Percentiles rank a stretch among this genome's conserved stretches.
Conservation (phyloP, 2,329 filamentous ascomycete species). For the Dothideomycetes sp. region DNA sequence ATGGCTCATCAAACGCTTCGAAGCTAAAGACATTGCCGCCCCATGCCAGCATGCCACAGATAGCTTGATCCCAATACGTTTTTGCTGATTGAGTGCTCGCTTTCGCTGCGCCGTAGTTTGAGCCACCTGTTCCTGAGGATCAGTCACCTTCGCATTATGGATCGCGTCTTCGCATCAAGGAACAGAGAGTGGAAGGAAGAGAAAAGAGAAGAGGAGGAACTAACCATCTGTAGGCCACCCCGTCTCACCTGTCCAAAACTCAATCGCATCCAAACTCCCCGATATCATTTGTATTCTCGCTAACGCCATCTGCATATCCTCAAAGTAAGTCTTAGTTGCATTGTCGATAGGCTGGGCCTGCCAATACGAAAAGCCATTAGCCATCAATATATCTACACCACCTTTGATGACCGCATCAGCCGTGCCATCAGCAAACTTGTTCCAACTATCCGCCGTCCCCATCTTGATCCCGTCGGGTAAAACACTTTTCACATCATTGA, state of each 20-base stretch:
- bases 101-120: constrained; percentile 51
- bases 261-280: constrained; percentile 45
- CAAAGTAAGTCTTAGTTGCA: constrained; percentile 54
- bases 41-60: constrained; percentile 57
- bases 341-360: constrained; percentile 52
- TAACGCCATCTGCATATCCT: constrained; percentile 57
- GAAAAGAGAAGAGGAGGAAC: neutral
- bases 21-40: constrained; percentile 64
- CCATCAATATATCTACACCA: constrained; percentile 54
- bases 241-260: constrained; percentile 62
- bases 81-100: constrained; percentile 51
- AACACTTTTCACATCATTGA: constrained; percentile 50
- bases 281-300: constrained; percentile 52
- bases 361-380: constrained; percentile 67
- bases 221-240: constrained; percentile 50
- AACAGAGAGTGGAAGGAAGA: neutral
- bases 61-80: constrained; percentile 51
- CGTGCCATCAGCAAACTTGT: constrained; percentile 60
- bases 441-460: constrained; percentile 65
- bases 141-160: neutral
- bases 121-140: constrained; percentile 35
- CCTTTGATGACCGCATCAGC: constrained; percentile 53
- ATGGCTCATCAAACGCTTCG: constrained; percentile 62
- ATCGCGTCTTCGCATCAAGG: neutral
- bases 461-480: constrained; percentile 47